Conservation (phyloP, 2,329 filamentous ascomycete species). For the Colletotrichum tofieldiae region DNA sequence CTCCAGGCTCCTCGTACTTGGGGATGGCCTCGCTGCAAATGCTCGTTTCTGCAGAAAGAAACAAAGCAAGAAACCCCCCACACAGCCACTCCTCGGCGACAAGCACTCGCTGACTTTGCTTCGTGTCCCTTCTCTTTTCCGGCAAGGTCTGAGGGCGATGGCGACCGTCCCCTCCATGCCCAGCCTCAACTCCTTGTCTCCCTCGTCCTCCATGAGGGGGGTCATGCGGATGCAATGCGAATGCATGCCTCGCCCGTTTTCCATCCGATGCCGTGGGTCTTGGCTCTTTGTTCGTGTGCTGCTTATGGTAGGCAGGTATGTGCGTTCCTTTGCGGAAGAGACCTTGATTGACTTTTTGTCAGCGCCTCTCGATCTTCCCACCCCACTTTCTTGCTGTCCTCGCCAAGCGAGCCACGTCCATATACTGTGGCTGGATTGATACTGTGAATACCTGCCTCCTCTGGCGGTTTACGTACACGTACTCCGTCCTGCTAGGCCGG, state of each 20-base stretch:
- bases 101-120: no score
- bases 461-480: conserved; percentile 1
- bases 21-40: background rate
- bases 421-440: background rate
- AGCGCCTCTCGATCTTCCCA: conserved; percentile 9
- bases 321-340: background rate
- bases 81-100: background rate
- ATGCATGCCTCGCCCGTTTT: conserved; percentile 34
- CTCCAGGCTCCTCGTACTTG: background rate
- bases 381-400: background rate
- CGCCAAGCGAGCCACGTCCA: background rate
- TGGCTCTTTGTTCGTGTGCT: background rate
- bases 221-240: conserved; percentile 31
- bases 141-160: conserved; percentile 1
- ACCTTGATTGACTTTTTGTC: background rate
- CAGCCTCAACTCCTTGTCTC: conserved; percentile 21
- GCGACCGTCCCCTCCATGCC: background rate
- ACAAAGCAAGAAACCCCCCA: no score
- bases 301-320: background rate
- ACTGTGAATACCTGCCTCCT: background rate
- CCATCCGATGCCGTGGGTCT: conserved; percentile 21
- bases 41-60: background rate
- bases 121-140: background rate
- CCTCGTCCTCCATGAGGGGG: background rate
- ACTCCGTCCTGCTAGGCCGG: background rate